Base-by-base conservation (phyloP, 176 grass and related monocot species). In the Saccharum spontaneum region DNA sequence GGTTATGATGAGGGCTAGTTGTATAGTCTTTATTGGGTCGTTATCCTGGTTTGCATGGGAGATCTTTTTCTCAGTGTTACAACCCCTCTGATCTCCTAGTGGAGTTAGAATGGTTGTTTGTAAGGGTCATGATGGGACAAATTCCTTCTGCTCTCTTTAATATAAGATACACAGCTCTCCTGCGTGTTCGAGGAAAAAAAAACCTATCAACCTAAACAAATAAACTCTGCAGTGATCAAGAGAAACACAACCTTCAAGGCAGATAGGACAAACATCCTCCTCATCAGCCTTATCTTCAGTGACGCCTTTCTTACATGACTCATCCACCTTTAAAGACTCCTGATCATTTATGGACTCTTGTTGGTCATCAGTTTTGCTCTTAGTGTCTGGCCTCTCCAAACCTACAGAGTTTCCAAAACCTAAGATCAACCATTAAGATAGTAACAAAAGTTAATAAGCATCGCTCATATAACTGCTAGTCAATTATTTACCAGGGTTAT, bases 181-280 rank as follows among this genome's bases (percentile, higher is more conserved):
- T 24, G 57, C 8, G 9, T 24, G 57, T 61, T 61, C 1, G 9
- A 61, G 57, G 6, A 54, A 60, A 23, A 10, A 60, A 30, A 45
- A 73, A 74, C 43, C 10, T 89, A 18, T 13, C 52, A 81, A 20
- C 48, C 37, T 55, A 84, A 36, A 18, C 33, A 88, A 45, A 8
- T 61, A 46, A 8, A 37, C 6, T 89, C 24, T 50, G 1, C 18
- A 6, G 31, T 74, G 45, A 38, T 67, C 15, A 79, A 91, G 40
- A 64, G 72, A 83, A 82, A 87, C 8, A 64, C 39, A 78, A 96
- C 97, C 97, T 98, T 96, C 97, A 68, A 98, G 97, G 87, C 97
- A 98, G 83, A 94, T 98, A 34, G 97, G 93, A 33, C 93, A 98
- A 89, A 92, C 93, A 87, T 98, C 97, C 83, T 98, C 97, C 62